phyloP scores from a whole-genome alignment of 2,329 filamentous ascomycete species.

The Neofusicoccum ribis region DNA sequence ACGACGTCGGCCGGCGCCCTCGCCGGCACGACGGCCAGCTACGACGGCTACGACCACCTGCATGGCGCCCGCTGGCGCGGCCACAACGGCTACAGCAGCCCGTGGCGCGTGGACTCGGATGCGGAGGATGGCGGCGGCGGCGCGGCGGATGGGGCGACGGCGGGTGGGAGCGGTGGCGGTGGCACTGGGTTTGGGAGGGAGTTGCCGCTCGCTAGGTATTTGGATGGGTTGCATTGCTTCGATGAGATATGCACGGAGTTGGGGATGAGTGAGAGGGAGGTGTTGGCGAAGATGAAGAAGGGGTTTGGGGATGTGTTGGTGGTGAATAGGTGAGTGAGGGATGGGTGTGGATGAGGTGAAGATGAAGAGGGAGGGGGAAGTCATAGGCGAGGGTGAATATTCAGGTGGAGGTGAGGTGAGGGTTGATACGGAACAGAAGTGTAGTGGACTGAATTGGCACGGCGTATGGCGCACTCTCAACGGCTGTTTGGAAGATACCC shows the following conservation, averaged over 20 bases:
- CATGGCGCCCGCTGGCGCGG: conserved; percentile 30
- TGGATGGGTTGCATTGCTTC: conserved; percentile 74
- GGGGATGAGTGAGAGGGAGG: conserved; percentile 68
- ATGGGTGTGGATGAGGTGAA: too few species aligned
- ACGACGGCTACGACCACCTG: conserved; percentile 17
- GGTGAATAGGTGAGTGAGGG: conserved; percentile 23
- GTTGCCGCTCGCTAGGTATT: conserved; percentile 62
- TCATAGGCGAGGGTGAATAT: too few species aligned
- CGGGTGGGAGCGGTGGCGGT: conserved; percentile 20
- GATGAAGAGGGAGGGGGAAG: background rate
- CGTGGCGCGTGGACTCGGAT: conserved; percentile 13
- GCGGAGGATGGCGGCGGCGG: conserved; percentile 16
- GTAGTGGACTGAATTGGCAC: too few species aligned
- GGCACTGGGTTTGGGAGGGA: conserved; percentile 19
- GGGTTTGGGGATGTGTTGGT: conserved; percentile 36
- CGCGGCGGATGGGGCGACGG: conserved; percentile 24
- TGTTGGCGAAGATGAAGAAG: conserved; percentile 65
- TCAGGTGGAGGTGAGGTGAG: too few species aligned
- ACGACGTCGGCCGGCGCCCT: conserved; percentile 14
- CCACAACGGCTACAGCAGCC: conserved; percentile 2
- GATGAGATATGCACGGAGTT: conserved; percentile 81
- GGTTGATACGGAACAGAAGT: too few species aligned
- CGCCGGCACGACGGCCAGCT: conserved; percentile 50
- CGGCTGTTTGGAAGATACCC: too few species aligned
- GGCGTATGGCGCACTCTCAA: too few species aligned